These are phyloP conservation scores for Aspergillus brasiliensis DNA, from an alignment of 2,329 filamentous ascomycete species.

Conservation along the genomic window DNA sequence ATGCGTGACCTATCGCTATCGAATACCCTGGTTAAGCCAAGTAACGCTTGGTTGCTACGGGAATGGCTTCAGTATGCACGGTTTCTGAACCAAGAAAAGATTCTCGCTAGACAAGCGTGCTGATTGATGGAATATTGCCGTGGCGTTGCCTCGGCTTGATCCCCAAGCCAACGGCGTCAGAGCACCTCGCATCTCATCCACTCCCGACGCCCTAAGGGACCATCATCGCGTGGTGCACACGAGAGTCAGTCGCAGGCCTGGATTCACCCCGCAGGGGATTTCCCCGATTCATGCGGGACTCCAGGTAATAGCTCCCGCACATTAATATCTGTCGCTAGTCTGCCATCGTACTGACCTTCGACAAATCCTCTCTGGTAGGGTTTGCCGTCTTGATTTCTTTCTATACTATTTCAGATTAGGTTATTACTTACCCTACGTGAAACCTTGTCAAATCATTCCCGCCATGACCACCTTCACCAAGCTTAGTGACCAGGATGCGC, in stretches of 20 bases:
- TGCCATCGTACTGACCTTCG: slow-evolving; percentile 11
- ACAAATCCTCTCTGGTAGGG: slow-evolving; percentile 3
- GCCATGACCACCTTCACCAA: slow-evolving; percentile 74
- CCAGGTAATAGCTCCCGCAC: slow-evolving; percentile 13
- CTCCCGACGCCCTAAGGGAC: not conserved
- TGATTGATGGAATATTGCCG: slow-evolving; percentile 29
- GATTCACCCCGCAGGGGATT: slow-evolving; percentile 35
- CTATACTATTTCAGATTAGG: slow-evolving; percentile 14
- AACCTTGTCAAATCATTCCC: slow-evolving; percentile 2
- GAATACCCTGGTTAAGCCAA: slow-evolving; percentile 4
- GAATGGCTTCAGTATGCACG: slow-evolving; percentile 1
- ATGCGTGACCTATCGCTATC: slow-evolving; percentile 10
- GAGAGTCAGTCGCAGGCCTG: slow-evolving; percentile 9
- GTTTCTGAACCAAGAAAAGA: slow-evolving; percentile 8
- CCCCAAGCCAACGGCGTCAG: slow-evolving; percentile 18
- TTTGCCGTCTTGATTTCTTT: not conserved
- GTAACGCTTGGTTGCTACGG: slow-evolving; percentile 17
- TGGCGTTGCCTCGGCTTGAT: slow-evolving; percentile 16
- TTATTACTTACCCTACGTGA: slow-evolving; percentile 1
- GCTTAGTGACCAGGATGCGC: slow-evolving; percentile 61
- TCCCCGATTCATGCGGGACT: slow-evolving; percentile 27
- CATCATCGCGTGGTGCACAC: not conserved
- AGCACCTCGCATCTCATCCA: not conserved
- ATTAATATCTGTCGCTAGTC: slow-evolving; percentile 23
- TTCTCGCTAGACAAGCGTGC: slow-evolving; percentile 4